Base-by-base conservation (phyloP, 345 rosid species). In the Lumnitzera racemosa region DNA sequence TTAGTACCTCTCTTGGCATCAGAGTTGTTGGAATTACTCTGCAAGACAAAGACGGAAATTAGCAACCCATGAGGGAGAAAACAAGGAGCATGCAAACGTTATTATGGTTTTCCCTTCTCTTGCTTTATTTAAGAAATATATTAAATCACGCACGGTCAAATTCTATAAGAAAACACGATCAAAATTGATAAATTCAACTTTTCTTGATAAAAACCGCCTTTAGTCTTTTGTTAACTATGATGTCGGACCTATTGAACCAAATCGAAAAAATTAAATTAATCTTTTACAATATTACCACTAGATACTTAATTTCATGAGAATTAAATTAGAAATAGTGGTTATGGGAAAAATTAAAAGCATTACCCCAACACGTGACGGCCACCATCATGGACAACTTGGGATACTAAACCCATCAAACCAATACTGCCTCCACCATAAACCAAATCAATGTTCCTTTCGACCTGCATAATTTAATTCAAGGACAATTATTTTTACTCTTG, bases 341-440 rank as follows among this genome's bases (percentile, higher is more conserved):
- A 13, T 47, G n/a, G 31, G n/a, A 56, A 46, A 16, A 56, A 48
- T 17, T 14, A 55, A 31, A 36, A 36, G n/a, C 9, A 36, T 41
- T 61, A 86, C 91, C 92, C 92, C 54, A 83, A 75, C 49, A 86
- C 92, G 77, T 86, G 92, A 63, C 92, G 83, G 56, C 92, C 92
- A 41, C 92, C 92, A 49, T 83, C 77, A 61, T 74, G 78, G 51
- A 83, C 89, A 61, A 81, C 85, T 69, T 78, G 87, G 51, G 89
- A 86, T 20, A 83, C 69, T 17, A 79, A 68, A 25, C 92, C 92
- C 92, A 86, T 86, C 68, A 86, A 62, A 0, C 92, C 92, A 57
- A 86, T 74, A 73, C 92, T 86, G 7, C 92, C 92, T 69, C 92
- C 92, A 47, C 92, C 92, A 60, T 86, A 86, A 47, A 86, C 92